phyloP scores from a whole-genome alignment of 2,329 filamentous ascomycete species.

The Fusarium chlamydosporum region DNA sequence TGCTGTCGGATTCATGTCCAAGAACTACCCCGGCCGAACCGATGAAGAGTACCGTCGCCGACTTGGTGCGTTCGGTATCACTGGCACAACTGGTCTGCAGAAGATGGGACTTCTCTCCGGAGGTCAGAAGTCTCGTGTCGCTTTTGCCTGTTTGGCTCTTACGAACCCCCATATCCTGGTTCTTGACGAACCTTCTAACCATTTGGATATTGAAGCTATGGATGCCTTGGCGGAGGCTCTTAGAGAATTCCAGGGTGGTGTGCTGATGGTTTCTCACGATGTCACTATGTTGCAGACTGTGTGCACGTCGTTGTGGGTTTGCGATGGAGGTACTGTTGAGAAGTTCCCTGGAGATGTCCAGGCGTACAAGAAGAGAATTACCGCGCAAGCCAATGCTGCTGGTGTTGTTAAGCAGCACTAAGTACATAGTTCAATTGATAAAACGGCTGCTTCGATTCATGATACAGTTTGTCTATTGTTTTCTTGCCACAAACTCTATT shows the following conservation, averaged over 20 bases:
- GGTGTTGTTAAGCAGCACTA: constrained; percentile 83
- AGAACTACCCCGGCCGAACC: constrained; percentile 87
- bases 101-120: constrained; percentile 95
- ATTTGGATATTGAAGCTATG: constrained; percentile 99
- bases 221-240: constrained; percentile 91
- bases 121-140: constrained; percentile 98
- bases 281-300: constrained; percentile 98
- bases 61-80: constrained; percentile 89
- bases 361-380: constrained; percentile 97
- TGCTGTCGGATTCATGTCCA: constrained; percentile 96
- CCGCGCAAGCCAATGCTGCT: constrained; percentile 86
- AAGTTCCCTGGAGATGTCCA: constrained; percentile 97
- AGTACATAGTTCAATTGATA: constrained; percentile 26
- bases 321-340: constrained; percentile 92
- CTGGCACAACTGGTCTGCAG: constrained; percentile 94
- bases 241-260: constrained; percentile 89
- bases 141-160: constrained; percentile 95
- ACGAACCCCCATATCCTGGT: constrained; percentile 97
- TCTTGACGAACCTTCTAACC: constrained; percentile 98
- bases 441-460: not conserved
- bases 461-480: not conserved
- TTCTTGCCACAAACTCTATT: not conserved
- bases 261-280: constrained; percentile 99
- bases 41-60: constrained; percentile 98
- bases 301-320: constrained; percentile 95